Evolutionary conservation across 805 yeast species (phyloP), one percentile per base, ranked within the genome.

Genomic region (Saccharomycopsis amapae): DNA sequence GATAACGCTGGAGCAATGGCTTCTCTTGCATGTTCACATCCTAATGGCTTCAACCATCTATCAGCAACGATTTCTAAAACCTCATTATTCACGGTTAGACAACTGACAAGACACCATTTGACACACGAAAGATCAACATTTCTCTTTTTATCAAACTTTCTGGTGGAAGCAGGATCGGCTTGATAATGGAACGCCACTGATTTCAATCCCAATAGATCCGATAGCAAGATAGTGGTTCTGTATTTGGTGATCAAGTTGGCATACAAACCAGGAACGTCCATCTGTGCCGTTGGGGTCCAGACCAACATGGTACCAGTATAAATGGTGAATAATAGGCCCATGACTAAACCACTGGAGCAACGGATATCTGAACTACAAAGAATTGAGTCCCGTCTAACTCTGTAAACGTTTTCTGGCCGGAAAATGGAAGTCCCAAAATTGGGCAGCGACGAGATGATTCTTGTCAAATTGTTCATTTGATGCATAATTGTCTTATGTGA

Each of bases 121-220:
- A 93, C 79, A 22, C 84, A 73, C 0, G 89, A 77, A 31, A 93
- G 71, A 58, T 89, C 88, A 2, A 86, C 87, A 43, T 78, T 76
- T 49, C 76, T 78, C 38, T 81, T 77, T 54, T 81, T 85, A 34
- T 84, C 82, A 59, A 72, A 89, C 47, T 85, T 85, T 39, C 95
- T 71, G 1, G 96, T 85, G 40, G 81, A 71, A 54, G 81, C 81
- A 0, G 99, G 98, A 45, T 83, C 79, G 12, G 85, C 81, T 60
- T 93, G 95, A 62, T 93, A 93, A 62, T 93, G 93, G 57, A 85
- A 89, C 1, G 88, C 88, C 15, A 88, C 96, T 44, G 88, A 81
- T 59, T 93, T 93, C 54, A 93, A 66, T 13, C 90, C 89, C 39
- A 93, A 69, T 57, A 89, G 89, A 59, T 93, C 97, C 2, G 94